Evolutionary conservation across 352 stramenopile species (phyloP), one percentile per base, ranked within the genome.

Genomic region (Phytopythium vexans): DNA sequence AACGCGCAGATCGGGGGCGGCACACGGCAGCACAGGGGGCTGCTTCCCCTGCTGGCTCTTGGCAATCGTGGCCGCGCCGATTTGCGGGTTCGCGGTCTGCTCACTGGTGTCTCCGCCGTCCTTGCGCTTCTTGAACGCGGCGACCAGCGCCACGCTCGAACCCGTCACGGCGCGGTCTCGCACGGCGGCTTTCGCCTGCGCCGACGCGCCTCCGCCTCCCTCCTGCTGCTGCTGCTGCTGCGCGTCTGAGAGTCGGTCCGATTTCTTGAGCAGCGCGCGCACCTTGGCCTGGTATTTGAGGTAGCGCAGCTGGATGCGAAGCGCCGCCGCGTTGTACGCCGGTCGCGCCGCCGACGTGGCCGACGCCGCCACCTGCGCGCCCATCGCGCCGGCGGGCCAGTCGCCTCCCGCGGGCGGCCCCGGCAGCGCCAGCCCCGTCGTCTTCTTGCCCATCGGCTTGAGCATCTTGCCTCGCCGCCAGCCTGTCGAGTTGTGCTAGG

Each of bases 291-390:
- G 76, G 66, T 89, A 88, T 45, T 78, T 74, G 42, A 80, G 77
- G 62, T 92, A 92, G 39, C 77, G 78, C 57, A 84, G 48, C 58
- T 90, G 82, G 55, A 92, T 85, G 31, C 82, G 70, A 61, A 80
- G 39, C 21, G 81, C 78, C 21, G 76, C 66, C 9, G 59, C 60
- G 43, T 81, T 66, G 37, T 61, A 64, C 43, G 74, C 62, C 35
- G 77, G 66, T 8, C 81, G 63, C 16, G 67, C 27, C 59, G 60
- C 42, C 71, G 39, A 41, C 55, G 64, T 8, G 40, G 51, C 40
- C 11, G 32, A n/a, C 47, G n/a, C 40, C 43, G 8, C 32, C 41
- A 37, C 47, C 52, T 15, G 46, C 47, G 10, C 52, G 21, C 21
- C 21, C 21, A 27, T 27, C 1, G 21, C 48, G 44, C 34, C 41